Base-by-base conservation (phyloP, 139 green algal species). In the Yamagishiella unicocca region DNA sequence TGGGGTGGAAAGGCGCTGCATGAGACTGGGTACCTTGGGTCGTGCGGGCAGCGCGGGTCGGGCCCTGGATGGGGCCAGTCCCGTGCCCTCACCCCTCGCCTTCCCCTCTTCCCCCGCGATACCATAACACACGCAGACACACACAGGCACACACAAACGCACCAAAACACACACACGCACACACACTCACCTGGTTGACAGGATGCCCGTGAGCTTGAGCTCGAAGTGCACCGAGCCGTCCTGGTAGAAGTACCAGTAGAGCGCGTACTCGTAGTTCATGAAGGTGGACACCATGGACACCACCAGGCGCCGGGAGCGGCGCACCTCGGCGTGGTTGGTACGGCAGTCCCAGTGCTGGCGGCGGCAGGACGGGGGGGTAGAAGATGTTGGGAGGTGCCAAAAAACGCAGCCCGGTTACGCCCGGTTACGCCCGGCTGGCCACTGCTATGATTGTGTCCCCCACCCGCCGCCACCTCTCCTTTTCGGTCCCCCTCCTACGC, bases 161-260 rank as follows among this genome's bases (percentile, higher is more conserved):
- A 14, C 70, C 21, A 29, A n/a, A 72, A 50, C 68, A 42, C 22
- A 38, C 40, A 5, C 35, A 21, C 70, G 3, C 50, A 24, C 43
- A 1, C 2, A 25, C 19, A 27, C 80, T 7, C 64, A 79, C 81
- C 67, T 91, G 46, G 93, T 95, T n/a, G 62, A 94, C 31, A 99
- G 89, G 46, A 97, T 96, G 79, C 96, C 96, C 0, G 96, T 98
- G 64, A 99, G 92, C 92, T 98, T 98, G 42, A 95, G 87, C 89
- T 99, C 93, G 27, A 96, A 94, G 61, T 92, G 68, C 33, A 99
- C 97, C 35, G 82, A 92, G 72, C 96, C 96, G 54, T 99, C 95
- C 86, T 90, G 87, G 53, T 92, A 94, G 82, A 97, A 90, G 89
- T 95, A 89, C 94, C 94, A 97, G 92, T 94, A 96, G 64, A 96